Evolutionary conservation across 495 filamentous ascomycete species (phyloP).

Genomic region (Annulohypoxylon stygium): DNA sequence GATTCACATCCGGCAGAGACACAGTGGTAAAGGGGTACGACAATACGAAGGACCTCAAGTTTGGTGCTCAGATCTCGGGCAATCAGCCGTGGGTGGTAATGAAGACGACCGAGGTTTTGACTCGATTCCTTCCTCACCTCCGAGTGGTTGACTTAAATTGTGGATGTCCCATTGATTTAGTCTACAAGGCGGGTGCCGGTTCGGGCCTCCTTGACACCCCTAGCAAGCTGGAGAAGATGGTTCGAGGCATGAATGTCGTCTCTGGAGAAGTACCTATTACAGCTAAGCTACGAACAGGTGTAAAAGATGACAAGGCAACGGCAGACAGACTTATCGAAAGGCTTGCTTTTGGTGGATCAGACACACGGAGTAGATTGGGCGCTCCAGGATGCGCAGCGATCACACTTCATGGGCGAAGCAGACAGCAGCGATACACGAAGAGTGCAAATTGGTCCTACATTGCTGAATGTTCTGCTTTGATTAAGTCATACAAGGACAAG

Average conservation of each 20-base stretch:
- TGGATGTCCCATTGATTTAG: conserved; percentile 94
- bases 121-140: conserved; percentile 79
- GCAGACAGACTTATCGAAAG: conserved; percentile 84
- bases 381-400: conserved; percentile 89
- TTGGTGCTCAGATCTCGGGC: conserved; percentile 91
- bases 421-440: conserved; percentile 93
- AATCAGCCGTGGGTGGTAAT: conserved; percentile 89
- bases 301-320: conserved; percentile 80
- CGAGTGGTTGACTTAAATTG: conserved; percentile 95
- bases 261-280: conserved; percentile 89
- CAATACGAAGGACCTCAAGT: conserved; percentile 83
- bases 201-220: conserved; percentile 92
- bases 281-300: conserved; percentile 94
- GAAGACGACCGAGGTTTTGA: conserved; percentile 86
- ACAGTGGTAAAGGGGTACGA: conserved; percentile 78
- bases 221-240: conserved; percentile 88
- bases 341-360: conserved; percentile 81
- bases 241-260: conserved; percentile 94
- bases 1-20: conserved; percentile 58
- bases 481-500: conserved; percentile 79
- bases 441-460: conserved; percentile 95
- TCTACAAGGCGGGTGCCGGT: conserved; percentile 87
- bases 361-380: conserved; percentile 71
- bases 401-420: conserved; percentile 91
- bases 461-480: conserved; percentile 84